phyloP scores from a whole-genome alignment of 495 filamentous ascomycete genomes.

The Tuber calosporum region DNA sequence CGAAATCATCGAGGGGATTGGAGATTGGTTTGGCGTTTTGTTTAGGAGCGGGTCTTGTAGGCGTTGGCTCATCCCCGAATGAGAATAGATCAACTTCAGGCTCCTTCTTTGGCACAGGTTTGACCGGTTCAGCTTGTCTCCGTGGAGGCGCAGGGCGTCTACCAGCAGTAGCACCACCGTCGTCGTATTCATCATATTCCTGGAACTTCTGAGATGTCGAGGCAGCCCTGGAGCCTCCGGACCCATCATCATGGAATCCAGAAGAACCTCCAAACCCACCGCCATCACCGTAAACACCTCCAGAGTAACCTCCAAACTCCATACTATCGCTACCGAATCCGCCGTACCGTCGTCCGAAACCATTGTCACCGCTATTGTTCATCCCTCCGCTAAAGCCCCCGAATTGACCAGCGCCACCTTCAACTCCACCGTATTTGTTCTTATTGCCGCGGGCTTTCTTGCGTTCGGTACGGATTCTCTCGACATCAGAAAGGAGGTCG shows the following conservation, averaged over 20 bases:
- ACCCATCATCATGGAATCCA: constrained; percentile 58
- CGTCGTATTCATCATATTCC: constrained; percentile 94
- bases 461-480: constrained; percentile 80
- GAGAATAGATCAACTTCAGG: constrained; percentile 82
- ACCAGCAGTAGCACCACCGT: constrained; percentile 49
- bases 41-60: constrained; percentile 48
- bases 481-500: constrained; percentile 88
- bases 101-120: constrained; percentile 62
- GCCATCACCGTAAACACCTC: constrained; percentile 85
- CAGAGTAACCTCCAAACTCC: constrained; percentile 74
- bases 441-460: constrained; percentile 88
- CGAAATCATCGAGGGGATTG: constrained; percentile 49
- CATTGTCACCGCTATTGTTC: constrained; percentile 40
- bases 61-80: constrained; percentile 65
- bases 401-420: constrained; percentile 62
- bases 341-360: constrained; percentile 57
- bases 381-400: constrained; percentile 52
- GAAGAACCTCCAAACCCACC: constrained; percentile 70
- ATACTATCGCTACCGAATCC: constrained; percentile 76
- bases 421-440: constrained; percentile 89
- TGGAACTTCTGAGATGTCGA: constrained; percentile 72
- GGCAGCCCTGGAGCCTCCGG: constrained; percentile 34
- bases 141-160: constrained; percentile 29
- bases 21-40: constrained; percentile 45
- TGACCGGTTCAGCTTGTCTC: constrained; percentile 45